Conservation (phyloP, 2,329 filamentous ascomycete genomes). For the Ophiocordyceps robertsii region DNA sequence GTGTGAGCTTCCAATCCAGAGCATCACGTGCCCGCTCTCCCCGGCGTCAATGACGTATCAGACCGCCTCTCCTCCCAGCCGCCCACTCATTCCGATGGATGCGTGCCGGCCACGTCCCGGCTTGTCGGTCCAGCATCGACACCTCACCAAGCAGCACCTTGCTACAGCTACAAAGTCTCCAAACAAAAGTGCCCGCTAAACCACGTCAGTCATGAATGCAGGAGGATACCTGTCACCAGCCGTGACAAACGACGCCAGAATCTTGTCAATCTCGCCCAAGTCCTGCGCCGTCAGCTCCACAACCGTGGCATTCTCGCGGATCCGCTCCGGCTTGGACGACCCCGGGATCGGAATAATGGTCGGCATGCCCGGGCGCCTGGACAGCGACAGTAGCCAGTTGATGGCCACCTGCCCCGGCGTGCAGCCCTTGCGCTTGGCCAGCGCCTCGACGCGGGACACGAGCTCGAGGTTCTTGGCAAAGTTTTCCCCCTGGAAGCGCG, state of each 20-base stretch:
- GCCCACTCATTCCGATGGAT: too few species aligned
- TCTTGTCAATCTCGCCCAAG: conserved; percentile 33
- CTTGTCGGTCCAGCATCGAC: too few species aligned
- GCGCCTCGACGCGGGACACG: conserved; percentile 37
- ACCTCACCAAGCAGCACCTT: neutral
- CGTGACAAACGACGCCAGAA: conserved; percentile 32
- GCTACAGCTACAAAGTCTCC: neutral
- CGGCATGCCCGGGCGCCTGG: conserved; percentile 36
- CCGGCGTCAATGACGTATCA: too few species aligned
- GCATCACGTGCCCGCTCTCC: too few species aligned
- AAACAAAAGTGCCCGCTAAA: neutral
- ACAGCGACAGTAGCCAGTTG: conserved; percentile 43
- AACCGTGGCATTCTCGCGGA: conserved; percentile 45
- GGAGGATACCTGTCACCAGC: conserved; percentile 34
- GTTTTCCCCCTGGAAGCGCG: conserved; percentile 48
- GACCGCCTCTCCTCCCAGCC: too few species aligned
- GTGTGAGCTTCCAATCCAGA: too few species aligned
- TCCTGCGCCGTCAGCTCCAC: conserved; percentile 37
- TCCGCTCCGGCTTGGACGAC: conserved; percentile 38
- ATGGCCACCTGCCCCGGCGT: conserved; percentile 53
- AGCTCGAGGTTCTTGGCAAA: conserved; percentile 52
- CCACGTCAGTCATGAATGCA: neutral
- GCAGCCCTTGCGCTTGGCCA: conserved; percentile 46
- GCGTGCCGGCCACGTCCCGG: too few species aligned
- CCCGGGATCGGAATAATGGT: conserved; percentile 54